A percentile compares a stretch with the other conserved stretches of the same genome.
Conservation (phyloP, 176 grass and related monocot species). For the Phyllostachys edulis region DNA sequence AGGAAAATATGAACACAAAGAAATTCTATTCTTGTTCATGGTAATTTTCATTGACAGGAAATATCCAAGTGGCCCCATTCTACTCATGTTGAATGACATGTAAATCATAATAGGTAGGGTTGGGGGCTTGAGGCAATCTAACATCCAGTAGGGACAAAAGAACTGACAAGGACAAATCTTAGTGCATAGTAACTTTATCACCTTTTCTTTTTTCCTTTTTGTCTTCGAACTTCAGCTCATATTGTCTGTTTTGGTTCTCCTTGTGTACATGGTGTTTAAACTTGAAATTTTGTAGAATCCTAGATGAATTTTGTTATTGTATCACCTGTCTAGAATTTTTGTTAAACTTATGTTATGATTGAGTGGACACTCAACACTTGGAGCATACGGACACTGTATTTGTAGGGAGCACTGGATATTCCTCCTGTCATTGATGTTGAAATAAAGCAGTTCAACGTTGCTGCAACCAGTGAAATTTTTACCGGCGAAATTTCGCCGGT, state of each 20-base stretch:
- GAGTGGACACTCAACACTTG: conserved; percentile 6
- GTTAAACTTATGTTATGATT: neutral
- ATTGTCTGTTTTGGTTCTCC: neutral
- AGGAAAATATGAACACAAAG: neutral
- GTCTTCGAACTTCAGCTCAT: neutral
- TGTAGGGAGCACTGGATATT: conserved; percentile 15
- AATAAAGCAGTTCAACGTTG: conserved; percentile 7
- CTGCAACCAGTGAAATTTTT: no score
- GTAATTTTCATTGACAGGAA: neutral
- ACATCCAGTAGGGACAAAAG: neutral
- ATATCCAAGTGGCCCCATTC: neutral
- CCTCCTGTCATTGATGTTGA: conserved; percentile 18
- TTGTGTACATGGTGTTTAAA: conserved; percentile 11
- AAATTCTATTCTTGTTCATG: neutral
- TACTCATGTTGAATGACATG: conserved; percentile 2
- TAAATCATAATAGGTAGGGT: neutral
- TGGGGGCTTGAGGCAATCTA: neutral
- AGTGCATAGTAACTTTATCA: neutral
- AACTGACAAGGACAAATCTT: neutral
- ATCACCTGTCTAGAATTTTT: conserved; percentile 8
- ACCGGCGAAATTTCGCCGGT: no score
- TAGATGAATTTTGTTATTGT: neutral
- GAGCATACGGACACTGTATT: neutral
- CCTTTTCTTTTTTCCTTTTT: neutral
- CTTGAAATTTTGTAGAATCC: conserved; percentile 6